These are phyloP conservation scores for Candida anutae DNA, from an alignment of 1,139 yeast species.

Conservation along the genomic window DNA sequence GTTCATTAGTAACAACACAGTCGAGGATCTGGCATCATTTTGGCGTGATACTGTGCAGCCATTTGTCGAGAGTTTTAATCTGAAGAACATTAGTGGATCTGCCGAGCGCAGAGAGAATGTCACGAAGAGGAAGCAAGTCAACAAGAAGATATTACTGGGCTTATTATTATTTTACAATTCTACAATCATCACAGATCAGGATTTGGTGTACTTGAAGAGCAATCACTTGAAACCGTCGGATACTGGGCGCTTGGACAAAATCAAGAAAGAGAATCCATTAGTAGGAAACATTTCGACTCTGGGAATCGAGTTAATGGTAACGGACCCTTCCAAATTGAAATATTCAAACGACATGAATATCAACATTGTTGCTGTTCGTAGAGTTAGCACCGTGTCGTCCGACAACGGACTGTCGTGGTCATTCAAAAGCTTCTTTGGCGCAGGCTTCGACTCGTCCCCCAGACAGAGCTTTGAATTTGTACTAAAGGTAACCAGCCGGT, in stretches of 20 bases:
- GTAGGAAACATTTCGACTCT: conserved; percentile 1
- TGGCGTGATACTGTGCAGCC: conserved; percentile 79
- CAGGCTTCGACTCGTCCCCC: conserved; percentile 12
- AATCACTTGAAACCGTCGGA: conserved; percentile 46
- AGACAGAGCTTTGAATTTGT: conserved; percentile 38
- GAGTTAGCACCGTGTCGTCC: conserved; percentile 6
- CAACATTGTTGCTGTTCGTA: conserved; percentile 59
- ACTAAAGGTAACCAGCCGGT: conserved; percentile 26
- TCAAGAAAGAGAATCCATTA: no score
- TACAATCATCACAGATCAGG: conserved; percentile 58
- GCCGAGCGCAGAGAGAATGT: conserved; percentile 64
- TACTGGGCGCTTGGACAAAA: conserved; percentile 42
- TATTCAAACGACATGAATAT: conserved; percentile 53
- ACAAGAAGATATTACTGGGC: conserved; percentile 51
- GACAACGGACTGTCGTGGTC: conserved; percentile 17
- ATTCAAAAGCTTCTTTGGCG: conserved; percentile 10
- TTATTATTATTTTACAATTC: conserved; percentile 67
- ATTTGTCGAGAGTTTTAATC: conserved; percentile 69
- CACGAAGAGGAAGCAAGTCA: conserved; percentile 65
- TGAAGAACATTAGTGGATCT: conserved; percentile 57
- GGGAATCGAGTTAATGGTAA: conserved; percentile 6
- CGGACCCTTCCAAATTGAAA: conserved; percentile 28
- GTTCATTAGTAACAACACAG: conserved; percentile 44
- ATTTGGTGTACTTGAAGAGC: conserved; percentile 41
- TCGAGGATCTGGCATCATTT: conserved; percentile 46